Conservation (phyloP, 2,329 filamentous ascomycete species). For the Karstenula rhodostoma region DNA sequence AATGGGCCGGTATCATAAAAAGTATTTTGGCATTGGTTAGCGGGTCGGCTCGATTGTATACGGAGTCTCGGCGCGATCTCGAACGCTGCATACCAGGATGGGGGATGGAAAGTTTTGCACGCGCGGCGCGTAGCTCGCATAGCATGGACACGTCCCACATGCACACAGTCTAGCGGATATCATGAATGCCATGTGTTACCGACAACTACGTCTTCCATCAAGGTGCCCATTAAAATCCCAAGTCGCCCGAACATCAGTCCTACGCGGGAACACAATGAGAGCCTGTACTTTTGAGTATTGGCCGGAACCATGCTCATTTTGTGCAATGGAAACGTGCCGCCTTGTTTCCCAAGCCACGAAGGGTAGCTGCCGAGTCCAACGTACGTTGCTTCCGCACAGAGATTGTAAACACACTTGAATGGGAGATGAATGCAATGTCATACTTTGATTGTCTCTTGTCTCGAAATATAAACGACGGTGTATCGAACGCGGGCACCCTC, state of each 20-base stretch:
- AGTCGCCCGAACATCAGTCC: background rate
- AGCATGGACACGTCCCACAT: conserved; percentile 20
- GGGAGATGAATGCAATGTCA: background rate
- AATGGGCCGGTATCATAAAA: conserved; percentile 27
- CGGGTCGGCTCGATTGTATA: conserved; percentile 29
- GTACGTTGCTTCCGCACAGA: background rate
- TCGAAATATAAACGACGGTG: too few species aligned
- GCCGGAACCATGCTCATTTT: too few species aligned
- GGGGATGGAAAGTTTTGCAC: conserved; percentile 22
- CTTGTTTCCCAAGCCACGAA: background rate
- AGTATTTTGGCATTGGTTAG: conserved; percentile 34
- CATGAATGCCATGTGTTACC: conserved; percentile 15
- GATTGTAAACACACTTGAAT: background rate
- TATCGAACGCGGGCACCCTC: too few species aligned
- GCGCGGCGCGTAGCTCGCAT: conserved; percentile 22
- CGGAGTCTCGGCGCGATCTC: conserved; percentile 38
- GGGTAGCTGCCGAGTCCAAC: background rate
- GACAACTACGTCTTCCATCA: background rate
- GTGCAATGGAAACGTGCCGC: too few species aligned
- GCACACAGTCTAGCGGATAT: conserved; percentile 23
- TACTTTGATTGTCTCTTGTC: background rate
- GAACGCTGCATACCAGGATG: conserved; percentile 26
- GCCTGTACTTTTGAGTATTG: too few species aligned
- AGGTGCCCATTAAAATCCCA: background rate
- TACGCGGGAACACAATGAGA: too few species aligned